Base-by-base conservation (phyloP, 2,329 filamentous ascomycete genomes). In the Teratosphaeria pseudoeucalypti region DNA sequence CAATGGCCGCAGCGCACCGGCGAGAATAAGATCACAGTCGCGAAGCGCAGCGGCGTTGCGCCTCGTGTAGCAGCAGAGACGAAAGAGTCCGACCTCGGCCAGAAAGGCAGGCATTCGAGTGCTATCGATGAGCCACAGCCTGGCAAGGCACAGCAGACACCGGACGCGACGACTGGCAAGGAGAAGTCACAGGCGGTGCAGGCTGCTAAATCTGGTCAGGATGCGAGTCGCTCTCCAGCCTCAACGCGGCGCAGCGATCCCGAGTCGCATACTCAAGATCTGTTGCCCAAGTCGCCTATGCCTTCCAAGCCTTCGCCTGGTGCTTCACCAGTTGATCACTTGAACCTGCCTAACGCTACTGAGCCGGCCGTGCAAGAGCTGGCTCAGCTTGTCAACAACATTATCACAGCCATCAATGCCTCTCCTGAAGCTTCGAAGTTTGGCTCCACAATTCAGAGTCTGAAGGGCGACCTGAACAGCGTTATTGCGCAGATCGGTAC, bases 331-430 rank as follows among this genome's bases (percentile, higher is more conserved):
- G 90, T 97, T 66, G 89, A 96, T 70, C 85, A 91, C 62, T 78
- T 96, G 60, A 82, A 82, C 56, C 82, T 95, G 27, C 81, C 84
- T 58, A 83, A 90, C 68, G 90, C 88, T 57, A 84, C 86, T 61
- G 92, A 97, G 72, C 89, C 90, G 32, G 82, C 96, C 39, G 89
- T 97, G 26, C 91, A 96, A 75, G 90, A 97, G 69, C 81, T 99
- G 6, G 90, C 95, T 61, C 92, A 90, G 77, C 92, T 96, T 77
- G 82, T 99, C 68, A 99, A 99, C 77, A 90, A 95, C 74, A 87
- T 99, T 68, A 96, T 99, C 71, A 86, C 89, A 9, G 90, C 95
- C 54, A 86, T 96, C 72, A 96, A 96, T 74, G 88, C 89, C 60
- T 92, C 96, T 72, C 84, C 87, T 62, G 84, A 89, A 60, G 84